Percentiles rank a stretch among this genome's conserved stretches.
phyloP scores from a whole-genome alignment of 2,329 filamentous ascomycete species.

The Aspergillus ustus region DNA sequence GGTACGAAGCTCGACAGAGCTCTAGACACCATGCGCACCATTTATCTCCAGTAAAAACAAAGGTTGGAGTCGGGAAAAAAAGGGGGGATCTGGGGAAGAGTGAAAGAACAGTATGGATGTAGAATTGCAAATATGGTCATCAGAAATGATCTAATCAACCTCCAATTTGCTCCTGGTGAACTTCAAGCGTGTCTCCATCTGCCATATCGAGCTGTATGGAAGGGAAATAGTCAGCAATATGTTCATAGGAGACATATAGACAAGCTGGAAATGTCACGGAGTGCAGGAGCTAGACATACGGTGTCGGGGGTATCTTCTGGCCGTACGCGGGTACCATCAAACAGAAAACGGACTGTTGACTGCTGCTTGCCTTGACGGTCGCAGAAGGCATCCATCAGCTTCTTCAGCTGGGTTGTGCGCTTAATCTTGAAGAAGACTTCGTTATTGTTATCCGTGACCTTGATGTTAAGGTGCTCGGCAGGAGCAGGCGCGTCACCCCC shows the following conservation, averaged over 20 bases:
- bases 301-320: conserved; percentile 87
- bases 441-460: conserved; percentile 99
- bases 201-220: conserved; percentile 83
- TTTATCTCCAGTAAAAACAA: not conserved
- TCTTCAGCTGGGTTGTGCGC: conserved; percentile 91
- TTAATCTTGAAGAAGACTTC: conserved; percentile 99
- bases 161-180: conserved; percentile 97
- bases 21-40: not conserved
- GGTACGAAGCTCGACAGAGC: no score
- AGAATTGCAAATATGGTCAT: not conserved
- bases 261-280: conserved; percentile 1
- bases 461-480: conserved; percentile 94
- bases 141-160: conserved; percentile 50
- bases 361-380: conserved; percentile 90
- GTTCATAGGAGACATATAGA: not conserved
- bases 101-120: not conserved
- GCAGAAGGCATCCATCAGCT: conserved; percentile 98
- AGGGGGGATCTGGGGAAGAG: not conserved
- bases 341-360: conserved; percentile 87
- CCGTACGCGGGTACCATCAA: conserved; percentile 92
- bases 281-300: conserved; percentile 61
- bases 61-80: not conserved
- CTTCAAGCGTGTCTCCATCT: conserved; percentile 93
- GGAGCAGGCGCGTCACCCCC: conserved; percentile 42
- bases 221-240: not conserved